Conservation (phyloP, 192 early-diverging fungal genomes). For the Phycomyces blakesleeanus region DNA sequence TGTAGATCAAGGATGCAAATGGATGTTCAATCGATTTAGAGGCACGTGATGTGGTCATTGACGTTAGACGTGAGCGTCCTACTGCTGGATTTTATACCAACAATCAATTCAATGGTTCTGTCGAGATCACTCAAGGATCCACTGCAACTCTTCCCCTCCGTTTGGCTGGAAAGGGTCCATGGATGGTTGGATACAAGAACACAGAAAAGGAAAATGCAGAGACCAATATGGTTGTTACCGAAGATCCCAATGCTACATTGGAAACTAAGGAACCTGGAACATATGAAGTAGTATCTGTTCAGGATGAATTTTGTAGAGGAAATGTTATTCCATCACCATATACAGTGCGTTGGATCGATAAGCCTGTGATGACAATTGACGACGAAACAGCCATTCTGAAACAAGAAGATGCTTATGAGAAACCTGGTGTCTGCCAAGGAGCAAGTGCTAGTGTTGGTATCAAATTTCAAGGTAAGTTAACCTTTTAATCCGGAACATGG, state of each 20-base stretch:
- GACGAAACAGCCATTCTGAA: constrained; percentile 21
- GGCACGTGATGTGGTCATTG: constrained; percentile 33
- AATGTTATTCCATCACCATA: constrained; percentile 28
- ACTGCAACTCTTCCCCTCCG: constrained; percentile 35
- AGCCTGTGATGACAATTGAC: constrained; percentile 23
- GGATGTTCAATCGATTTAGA: constrained; percentile 36
- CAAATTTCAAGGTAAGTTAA: constrained; percentile 31
- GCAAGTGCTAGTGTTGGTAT: constrained; percentile 29
- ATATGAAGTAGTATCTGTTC: constrained; percentile 37
- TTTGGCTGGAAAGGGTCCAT: constrained; percentile 41
- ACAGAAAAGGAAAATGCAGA: background rate
- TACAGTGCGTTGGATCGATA: constrained; percentile 21
- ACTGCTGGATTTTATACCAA: constrained; percentile 35
- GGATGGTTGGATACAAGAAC: constrained; percentile 36
- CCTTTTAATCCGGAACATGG: no score
- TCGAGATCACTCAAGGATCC: constrained; percentile 30
- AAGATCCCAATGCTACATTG: constrained; percentile 34
- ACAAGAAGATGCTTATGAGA: constrained; percentile 19
- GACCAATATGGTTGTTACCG: background rate
- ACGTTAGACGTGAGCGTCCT: constrained; percentile 44
- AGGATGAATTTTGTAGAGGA: constrained; percentile 39
- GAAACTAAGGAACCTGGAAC: constrained; percentile 25
- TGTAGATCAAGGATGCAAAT: constrained; percentile 35
- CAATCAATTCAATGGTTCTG: constrained; percentile 8
- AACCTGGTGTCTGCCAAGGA: constrained; percentile 34